Evolutionary conservation across 2,329 filamentous ascomycete species (phyloP).

Genomic region (Trichoderma sp.): DNA sequence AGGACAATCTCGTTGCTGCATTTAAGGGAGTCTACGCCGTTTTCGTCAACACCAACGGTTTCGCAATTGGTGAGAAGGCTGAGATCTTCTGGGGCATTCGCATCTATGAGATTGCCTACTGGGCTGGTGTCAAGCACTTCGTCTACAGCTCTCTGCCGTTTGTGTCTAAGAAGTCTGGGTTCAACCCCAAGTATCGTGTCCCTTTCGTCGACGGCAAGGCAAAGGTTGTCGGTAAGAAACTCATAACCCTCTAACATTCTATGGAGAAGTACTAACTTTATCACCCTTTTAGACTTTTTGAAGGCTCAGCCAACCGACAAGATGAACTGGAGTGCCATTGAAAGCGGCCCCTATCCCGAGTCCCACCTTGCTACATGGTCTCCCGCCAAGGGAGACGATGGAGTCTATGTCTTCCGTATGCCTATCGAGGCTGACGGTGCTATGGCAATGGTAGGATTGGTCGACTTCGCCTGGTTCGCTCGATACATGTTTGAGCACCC

Average conservation of each 20-base stretch:
- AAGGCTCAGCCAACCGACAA: conserved; percentile 2
- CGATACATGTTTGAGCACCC: conserved; percentile 23
- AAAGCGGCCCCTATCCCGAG: conserved; percentile 15
- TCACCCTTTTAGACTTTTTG: background rate
- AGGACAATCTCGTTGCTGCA: conserved; percentile 6
- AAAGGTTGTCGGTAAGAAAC: conserved; percentile 16
- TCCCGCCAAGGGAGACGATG: background rate
- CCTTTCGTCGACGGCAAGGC: conserved; percentile 19
- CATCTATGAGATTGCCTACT: conserved; percentile 24
- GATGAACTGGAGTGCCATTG: conserved; percentile 14
- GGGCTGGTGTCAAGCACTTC: conserved; percentile 21
- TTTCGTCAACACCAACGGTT: conserved; percentile 26
- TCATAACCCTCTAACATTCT: too few species aligned
- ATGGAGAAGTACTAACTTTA: background rate
- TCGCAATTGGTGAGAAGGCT: conserved; percentile 23
- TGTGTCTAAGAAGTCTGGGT: conserved; percentile 21
- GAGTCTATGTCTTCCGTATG: conserved; percentile 10
- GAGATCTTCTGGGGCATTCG: conserved; percentile 25
- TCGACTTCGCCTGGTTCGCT: conserved; percentile 20
- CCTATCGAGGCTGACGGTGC: background rate
- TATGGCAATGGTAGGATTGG: conserved; percentile 12
- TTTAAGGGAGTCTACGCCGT: conserved; percentile 18
- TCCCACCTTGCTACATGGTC: conserved; percentile 9
- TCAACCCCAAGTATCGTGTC: conserved; percentile 21
- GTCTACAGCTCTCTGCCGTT: conserved; percentile 18